Percentiles rank a stretch among this genome's conserved stretches.
phyloP scores from a whole-genome alignment of 768 basidiomycete species.

The Pseudohyphozyma bogoriensis region DNA sequence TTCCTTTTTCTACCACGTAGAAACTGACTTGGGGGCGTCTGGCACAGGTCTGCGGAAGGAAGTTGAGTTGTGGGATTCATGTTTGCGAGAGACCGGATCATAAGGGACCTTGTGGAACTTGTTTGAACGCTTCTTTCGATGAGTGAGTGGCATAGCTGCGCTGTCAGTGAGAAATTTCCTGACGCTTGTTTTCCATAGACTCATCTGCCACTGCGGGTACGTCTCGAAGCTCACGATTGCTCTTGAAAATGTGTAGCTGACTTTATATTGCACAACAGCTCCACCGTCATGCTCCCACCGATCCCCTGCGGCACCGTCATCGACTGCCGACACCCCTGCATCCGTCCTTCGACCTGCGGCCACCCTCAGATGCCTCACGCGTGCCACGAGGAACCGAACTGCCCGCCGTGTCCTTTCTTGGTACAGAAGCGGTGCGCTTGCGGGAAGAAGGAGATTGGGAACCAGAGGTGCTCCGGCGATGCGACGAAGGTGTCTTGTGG shows the following conservation, averaged over 20 bases:
- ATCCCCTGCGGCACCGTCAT: constrained; percentile 77
- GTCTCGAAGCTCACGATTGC: not conserved
- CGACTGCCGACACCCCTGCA: constrained; percentile 69
- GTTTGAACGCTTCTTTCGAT: constrained; percentile 80
- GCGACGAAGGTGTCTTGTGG: constrained; percentile 69
- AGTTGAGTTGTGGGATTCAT: constrained; percentile 34
- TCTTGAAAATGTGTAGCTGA: not conserved
- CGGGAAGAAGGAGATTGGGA: constrained; percentile 67
- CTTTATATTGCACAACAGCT: constrained; percentile 35
- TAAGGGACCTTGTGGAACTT: constrained; percentile 66
- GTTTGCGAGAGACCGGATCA: constrained; percentile 71
- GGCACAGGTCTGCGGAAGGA: constrained; percentile 31
- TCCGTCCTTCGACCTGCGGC: constrained; percentile 63
- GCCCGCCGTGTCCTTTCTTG: constrained; percentile 81
- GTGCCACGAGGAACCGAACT: constrained; percentile 68
- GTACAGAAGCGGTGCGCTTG: constrained; percentile 75
- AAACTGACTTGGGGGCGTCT: no score
- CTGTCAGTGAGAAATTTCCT: no score
- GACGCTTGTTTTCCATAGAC: not conserved
- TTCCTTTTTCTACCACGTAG: not conserved
- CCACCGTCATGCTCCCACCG: constrained; percentile 79
- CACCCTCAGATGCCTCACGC: constrained; percentile 66
- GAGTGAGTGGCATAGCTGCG: constrained; percentile 47
- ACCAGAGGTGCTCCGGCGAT: constrained; percentile 75
- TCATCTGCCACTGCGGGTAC: constrained; percentile 1